phyloP scores from a whole-genome alignment of 2,329 filamentous ascomycete species.

The Orbilia quercus region DNA sequence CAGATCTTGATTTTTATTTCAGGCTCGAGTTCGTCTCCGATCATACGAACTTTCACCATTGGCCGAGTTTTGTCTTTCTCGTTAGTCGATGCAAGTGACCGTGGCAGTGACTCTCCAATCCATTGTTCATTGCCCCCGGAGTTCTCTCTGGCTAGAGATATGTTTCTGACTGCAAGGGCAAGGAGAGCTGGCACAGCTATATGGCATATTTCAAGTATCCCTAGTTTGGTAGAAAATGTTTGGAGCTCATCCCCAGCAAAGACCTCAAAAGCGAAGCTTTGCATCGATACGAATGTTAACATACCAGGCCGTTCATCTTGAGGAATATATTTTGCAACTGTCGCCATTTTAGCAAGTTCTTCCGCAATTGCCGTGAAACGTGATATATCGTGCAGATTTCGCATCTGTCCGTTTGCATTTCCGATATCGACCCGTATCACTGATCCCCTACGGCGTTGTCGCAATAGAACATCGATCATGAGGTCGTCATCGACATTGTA shows the following conservation, averaged over 20 bases:
- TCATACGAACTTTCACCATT: conserved; percentile 86
- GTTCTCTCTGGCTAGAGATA: conserved; percentile 73
- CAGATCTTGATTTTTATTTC: conserved; percentile 87
- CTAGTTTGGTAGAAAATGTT: conserved; percentile 69
- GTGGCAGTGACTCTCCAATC: conserved; percentile 71
- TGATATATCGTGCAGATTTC: conserved; percentile 73
- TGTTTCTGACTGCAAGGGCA: conserved; percentile 76
- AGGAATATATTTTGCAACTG: conserved; percentile 91
- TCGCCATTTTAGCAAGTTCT: conserved; percentile 83
- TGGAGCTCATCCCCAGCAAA: conserved; percentile 78
- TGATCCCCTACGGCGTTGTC: conserved; percentile 86
- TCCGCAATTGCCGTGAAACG: conserved; percentile 77
- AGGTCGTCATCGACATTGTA: conserved; percentile 93
- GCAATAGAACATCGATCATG: conserved; percentile 87
- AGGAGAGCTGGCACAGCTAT: conserved; percentile 86
- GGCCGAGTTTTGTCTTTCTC: conserved; percentile 64
- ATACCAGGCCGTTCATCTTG: conserved; percentile 94
- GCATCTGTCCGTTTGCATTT: conserved; percentile 72
- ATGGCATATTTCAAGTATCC: conserved; percentile 77
- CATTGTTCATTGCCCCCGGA: conserved; percentile 67
- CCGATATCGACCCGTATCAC: conserved; percentile 78
- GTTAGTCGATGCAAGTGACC: conserved; percentile 61
- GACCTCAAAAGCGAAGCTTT: conserved; percentile 71
- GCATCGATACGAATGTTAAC: conserved; percentile 76
- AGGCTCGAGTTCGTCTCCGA: conserved; percentile 94